A percentile compares a stretch with the other conserved stretches of the same genome.
Evolutionary conservation across 768 basidiomycete genomes (phyloP).

Genomic region (Amylocystis lapponica): DNA sequence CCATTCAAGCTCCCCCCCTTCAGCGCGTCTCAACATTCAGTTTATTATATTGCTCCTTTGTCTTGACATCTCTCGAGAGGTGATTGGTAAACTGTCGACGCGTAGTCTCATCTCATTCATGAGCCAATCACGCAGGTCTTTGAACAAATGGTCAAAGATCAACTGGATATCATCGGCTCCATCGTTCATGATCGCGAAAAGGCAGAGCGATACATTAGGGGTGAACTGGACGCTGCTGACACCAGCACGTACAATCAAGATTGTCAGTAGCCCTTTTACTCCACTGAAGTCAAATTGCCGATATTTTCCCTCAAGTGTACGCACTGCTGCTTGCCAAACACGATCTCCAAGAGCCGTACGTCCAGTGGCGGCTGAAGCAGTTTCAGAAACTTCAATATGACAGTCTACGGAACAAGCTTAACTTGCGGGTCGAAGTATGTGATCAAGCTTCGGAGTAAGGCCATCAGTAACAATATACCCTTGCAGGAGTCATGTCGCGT

Average conservation of each 20-base stretch:
- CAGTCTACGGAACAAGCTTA: constrained; percentile 8
- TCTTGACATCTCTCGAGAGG: constrained; percentile 1
- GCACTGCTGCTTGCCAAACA: not conserved
- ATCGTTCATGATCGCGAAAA: constrained; percentile 9
- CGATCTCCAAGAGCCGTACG: constrained; percentile 8
- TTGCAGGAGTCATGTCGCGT: constrained; percentile 7
- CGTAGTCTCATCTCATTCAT: not conserved
- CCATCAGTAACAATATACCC: too few relatives aligned
- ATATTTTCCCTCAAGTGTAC: not conserved
- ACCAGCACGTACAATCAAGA: constrained; percentile 2
- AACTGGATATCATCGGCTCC: constrained; percentile 10
- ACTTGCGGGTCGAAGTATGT: constrained; percentile 6
- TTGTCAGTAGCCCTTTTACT: not conserved
- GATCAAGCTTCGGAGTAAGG: too few relatives aligned
- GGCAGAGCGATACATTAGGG: constrained; percentile 8
- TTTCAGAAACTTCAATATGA: constrained; percentile 10
- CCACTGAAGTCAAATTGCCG: constrained; percentile 2
- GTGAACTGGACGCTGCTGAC: constrained; percentile 9
- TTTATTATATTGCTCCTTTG: constrained; percentile 10
- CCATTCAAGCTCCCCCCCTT: constrained; percentile 1
- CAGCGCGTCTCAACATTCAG: constrained; percentile 12
- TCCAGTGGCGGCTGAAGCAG: constrained; percentile 1
- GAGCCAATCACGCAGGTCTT: constrained; percentile 1
- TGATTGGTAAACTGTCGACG: not conserved
- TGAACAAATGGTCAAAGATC: constrained; percentile 7